phyloP scores from a whole-genome alignment of 306 rosid genomes.

The Dalbergia cultrata region DNA sequence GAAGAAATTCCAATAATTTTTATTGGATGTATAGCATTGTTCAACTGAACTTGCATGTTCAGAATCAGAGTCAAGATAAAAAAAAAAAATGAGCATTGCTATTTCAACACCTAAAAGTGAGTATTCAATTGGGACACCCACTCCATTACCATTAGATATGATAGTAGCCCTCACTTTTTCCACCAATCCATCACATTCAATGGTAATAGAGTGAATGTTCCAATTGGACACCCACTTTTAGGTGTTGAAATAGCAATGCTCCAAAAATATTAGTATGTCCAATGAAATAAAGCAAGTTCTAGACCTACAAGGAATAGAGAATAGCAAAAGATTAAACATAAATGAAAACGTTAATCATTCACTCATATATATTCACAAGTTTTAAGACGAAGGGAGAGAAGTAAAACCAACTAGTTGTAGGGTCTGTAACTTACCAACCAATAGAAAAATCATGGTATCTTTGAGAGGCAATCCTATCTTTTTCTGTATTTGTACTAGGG shows the following conservation, averaged over 20 bases:
- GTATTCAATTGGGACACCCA: too few species aligned
- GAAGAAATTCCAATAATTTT: too few species aligned
- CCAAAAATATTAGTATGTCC: not conserved
- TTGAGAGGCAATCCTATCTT: conserved; percentile 62
- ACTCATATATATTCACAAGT: not conserved
- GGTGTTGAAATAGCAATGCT: too few species aligned
- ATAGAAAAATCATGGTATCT: conserved; percentile 56
- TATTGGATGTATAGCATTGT: too few species aligned
- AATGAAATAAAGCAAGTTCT: conserved; percentile 31
- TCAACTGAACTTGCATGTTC: not conserved
- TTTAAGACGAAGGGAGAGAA: not conserved
- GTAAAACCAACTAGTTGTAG: not conserved
- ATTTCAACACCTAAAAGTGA: too few species aligned
- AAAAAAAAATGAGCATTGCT: too few species aligned
- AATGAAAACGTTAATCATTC: not conserved
- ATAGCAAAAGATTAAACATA: not conserved
- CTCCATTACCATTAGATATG: too few species aligned
- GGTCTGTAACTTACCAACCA: conserved; percentile 62
- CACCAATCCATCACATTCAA: too few species aligned
- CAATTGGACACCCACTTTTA: too few species aligned
- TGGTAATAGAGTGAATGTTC: too few species aligned
- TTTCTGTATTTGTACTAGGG: conserved; percentile 59
- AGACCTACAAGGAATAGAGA: conserved; percentile 9
- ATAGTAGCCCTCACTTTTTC: too few species aligned
- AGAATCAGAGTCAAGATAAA: not conserved